Conservation (phyloP, 73 alveolate genomes). For the Stentor coeruleus region DNA sequence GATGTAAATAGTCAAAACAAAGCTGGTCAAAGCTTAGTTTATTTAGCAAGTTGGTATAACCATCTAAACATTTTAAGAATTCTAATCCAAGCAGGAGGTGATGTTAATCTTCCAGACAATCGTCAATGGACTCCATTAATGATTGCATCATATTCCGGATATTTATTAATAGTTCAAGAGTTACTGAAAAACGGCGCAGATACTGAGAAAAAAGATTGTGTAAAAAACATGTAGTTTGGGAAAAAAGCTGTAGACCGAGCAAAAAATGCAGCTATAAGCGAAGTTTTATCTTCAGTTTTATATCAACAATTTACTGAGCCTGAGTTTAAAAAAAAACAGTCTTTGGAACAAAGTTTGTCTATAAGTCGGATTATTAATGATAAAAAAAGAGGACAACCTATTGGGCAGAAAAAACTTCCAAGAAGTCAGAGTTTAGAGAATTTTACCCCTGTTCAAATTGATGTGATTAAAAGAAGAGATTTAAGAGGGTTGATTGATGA, state of each 20-base stretch:
- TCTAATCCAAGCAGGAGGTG: constrained; percentile 38
- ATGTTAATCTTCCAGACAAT: constrained; percentile 36
- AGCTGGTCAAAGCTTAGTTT: constrained; percentile 44
- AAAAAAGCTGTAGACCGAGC: constrained; percentile 29
- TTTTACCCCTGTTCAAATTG: neutral
- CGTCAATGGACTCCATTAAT: constrained; percentile 61
- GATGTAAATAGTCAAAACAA: constrained; percentile 40
- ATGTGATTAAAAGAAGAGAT: neutral
- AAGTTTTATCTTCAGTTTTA: neutral
- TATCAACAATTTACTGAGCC: neutral
- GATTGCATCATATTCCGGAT: constrained; percentile 21
- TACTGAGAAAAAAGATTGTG: constrained; percentile 16
- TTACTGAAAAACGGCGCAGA: constrained; percentile 26
- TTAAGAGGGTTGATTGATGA: neutral
- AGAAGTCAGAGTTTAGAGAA: neutral
- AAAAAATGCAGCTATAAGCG: neutral
- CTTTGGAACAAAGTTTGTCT: neutral
- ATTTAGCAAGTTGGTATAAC: constrained; percentile 40
- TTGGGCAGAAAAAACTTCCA: neutral
- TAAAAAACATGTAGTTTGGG: constrained; percentile 7
- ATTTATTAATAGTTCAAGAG: neutral
- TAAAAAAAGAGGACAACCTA: neutral
- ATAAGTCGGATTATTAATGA: neutral
- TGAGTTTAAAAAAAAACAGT: neutral
- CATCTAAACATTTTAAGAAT: constrained; percentile 30